These are phyloP conservation scores for Clonostachys byssicola DNA, from an alignment of 2,329 filamentous ascomycete species.

Conservation along the genomic window DNA sequence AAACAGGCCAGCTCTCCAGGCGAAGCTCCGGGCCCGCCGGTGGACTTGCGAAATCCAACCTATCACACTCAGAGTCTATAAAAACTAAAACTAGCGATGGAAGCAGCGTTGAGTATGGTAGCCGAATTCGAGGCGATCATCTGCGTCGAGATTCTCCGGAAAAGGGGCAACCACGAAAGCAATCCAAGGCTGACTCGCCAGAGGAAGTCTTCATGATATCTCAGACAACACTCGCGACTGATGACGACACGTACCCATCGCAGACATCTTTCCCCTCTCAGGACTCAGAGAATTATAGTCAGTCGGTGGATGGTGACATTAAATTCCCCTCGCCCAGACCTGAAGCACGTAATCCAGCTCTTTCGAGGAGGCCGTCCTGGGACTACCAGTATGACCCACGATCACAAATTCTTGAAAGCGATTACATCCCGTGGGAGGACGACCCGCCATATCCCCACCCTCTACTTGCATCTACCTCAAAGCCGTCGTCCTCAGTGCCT, in stretches of 20 bases:
- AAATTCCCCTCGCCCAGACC: too few relatives aligned
- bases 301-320: too few relatives aligned
- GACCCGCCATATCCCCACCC: conserved; percentile 47
- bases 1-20: conserved; percentile 22
- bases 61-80: not conserved
- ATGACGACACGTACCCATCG: conserved; percentile 23
- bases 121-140: conserved; percentile 36
- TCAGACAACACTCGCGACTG: conserved; percentile 33
- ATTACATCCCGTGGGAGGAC: conserved; percentile 54
- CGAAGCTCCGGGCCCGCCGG: not conserved
- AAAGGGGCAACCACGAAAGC: not conserved
- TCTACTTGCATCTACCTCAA: not conserved
- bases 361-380: too few relatives aligned
- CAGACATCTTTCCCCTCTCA: conserved; percentile 22
- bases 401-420: conserved; percentile 45
- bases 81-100: conserved; percentile 3
- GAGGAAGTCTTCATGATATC: conserved; percentile 39
- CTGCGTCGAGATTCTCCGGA: conserved; percentile 11
- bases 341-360: too few relatives aligned
- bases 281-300: conserved; percentile 16
- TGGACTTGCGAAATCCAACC: too few relatives aligned
- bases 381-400: conserved; percentile 22
- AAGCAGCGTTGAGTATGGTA: conserved; percentile 35
- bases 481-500: not conserved
- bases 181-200: conserved; percentile 17